Conservation (phyloP, 1,284 basidiomycete genomes). For the Sphaerobolus stellatus region DNA sequence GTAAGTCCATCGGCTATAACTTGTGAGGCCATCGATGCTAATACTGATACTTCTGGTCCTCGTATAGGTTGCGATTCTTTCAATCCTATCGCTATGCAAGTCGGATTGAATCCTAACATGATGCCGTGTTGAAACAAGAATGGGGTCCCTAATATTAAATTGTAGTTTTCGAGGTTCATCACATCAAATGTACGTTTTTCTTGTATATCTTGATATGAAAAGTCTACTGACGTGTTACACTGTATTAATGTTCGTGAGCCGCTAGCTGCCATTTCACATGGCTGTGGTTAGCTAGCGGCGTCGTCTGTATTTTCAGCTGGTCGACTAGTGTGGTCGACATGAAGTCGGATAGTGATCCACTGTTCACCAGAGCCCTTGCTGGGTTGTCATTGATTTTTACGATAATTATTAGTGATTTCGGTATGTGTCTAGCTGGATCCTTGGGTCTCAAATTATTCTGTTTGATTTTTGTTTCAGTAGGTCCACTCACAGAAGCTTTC, state of each 20-base stretch:
- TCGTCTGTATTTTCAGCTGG: slow-evolving; percentile 8
- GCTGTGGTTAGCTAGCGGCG: slow-evolving; percentile 3
- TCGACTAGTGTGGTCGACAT: slow-evolving; percentile 14
- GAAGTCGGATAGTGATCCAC: slow-evolving; percentile 2
- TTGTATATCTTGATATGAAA: slow-evolving; percentile 4
- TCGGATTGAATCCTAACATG: slow-evolving; percentile 26
- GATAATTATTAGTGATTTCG: background rate
- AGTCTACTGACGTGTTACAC: background rate
- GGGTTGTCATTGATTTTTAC: background rate
- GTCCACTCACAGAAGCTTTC: no score
- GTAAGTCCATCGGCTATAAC: no score
- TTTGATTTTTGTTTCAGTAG: background rate
- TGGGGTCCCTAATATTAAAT: slow-evolving; percentile 30
- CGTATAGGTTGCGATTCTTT: slow-evolving; percentile 16
- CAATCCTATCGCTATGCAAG: slow-evolving; percentile 20
- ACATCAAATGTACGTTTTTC: slow-evolving; percentile 27
- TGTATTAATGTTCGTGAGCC: slow-evolving; percentile 5
- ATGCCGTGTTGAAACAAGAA: slow-evolving; percentile 26
- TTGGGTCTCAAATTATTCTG: background rate
- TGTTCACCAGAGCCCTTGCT: background rate
- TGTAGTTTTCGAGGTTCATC: slow-evolving; percentile 32
- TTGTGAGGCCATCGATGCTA: slow-evolving; percentile 17
- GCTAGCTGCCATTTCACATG: slow-evolving; percentile 2
- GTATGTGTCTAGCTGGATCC: background rate
- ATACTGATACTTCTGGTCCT: slow-evolving; percentile 18